Evolutionary conservation across 495 filamentous ascomycete species (phyloP), one percentile per base, ranked within the genome.

Genomic region (Chlorociboria aeruginascens): DNA sequence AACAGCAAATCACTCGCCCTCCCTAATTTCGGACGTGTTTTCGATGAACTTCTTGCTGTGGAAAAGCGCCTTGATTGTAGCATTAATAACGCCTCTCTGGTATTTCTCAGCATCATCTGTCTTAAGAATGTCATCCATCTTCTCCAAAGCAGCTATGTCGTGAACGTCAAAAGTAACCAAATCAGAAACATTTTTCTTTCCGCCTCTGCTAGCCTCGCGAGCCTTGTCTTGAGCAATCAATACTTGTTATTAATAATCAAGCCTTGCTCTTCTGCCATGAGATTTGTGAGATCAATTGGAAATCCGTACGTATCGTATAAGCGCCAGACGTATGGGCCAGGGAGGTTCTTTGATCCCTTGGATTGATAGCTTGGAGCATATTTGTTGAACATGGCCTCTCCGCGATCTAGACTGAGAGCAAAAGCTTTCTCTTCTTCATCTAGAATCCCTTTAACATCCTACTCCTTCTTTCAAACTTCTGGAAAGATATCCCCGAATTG

Each of bases 291-390:
- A 65, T 96, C 89, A 35, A 85, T 84, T 1, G 90, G 90, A 69
- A 96, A 96, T 31, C 89, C 89, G 52, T 89, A 96, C 0, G 90
- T 95, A 61, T 95, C 90, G 62, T 95, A 96, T 13, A 96, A 68
- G 41, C 89, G 75, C 88, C 89, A 96, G 32, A 96, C 89, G 62
- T 93, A 84, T 10, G 82, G 82, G 41, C 89, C 89, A 43, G 86
- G 81, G 14, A 96, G 77, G 57, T 82, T 83, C 52, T 76, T 82
- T 8, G 69, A 65, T 12, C 64, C 17, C 77, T 81, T 39, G 70
- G 69, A 29, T 70, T 64, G 57, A 82, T 82, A 10, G 80, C 80
- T 54, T 87, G 72, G 37, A 12, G 89, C 86, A 57, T 86, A 95
- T 55, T 84, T 81, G 59, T 94, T 86, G 56, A 97, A 97, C 63